Evolutionary conservation across 78 protist species (phyloP).

Genomic region (Salpingoeca rosetta): DNA sequence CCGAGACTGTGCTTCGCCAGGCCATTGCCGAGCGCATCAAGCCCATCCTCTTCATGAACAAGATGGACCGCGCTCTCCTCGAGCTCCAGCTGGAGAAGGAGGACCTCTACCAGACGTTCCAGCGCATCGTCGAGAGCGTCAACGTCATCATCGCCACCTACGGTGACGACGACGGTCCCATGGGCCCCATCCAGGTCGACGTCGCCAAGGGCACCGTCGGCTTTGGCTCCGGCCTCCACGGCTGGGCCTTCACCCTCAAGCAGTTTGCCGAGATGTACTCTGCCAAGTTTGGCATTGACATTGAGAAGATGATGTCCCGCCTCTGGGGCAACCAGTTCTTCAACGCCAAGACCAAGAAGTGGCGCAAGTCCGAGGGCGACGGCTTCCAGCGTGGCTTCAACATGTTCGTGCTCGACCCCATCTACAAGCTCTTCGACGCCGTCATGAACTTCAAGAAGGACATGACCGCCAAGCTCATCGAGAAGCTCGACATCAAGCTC

Average conservation of each 20-base stretch:
- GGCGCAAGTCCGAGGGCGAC: slow-evolving; percentile 64
- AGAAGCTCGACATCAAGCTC: slow-evolving; percentile 58
- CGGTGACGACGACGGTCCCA: slow-evolving; percentile 50
- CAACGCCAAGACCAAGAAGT: slow-evolving; percentile 80
- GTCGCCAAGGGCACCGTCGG: slow-evolving; percentile 89
- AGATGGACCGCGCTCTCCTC: slow-evolving; percentile 94
- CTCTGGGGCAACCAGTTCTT: slow-evolving; percentile 99
- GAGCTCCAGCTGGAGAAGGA: slow-evolving; percentile 92
- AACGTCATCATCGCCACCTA: slow-evolving; percentile 86
- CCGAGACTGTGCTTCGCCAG: slow-evolving; percentile 98
- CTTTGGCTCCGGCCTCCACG: slow-evolving; percentile 96
- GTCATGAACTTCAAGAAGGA: slow-evolving; percentile 76
- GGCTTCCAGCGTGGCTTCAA: slow-evolving; percentile 83
- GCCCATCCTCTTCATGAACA: slow-evolving; percentile 96
- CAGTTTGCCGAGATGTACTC: slow-evolving; percentile 83
- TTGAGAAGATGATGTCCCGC: slow-evolving; percentile 62
- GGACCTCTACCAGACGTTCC: slow-evolving; percentile 79
- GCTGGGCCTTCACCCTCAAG: slow-evolving; percentile 97
- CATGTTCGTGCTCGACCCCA: slow-evolving; percentile 93
- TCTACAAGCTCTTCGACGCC: slow-evolving; percentile 78
- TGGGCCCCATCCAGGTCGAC: slow-evolving; percentile 84
- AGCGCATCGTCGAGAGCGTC: slow-evolving; percentile 75
- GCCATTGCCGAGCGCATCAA: slow-evolving; percentile 96
- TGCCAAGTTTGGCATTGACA: slow-evolving; percentile 53
- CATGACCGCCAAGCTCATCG: slow-evolving; percentile 32